Evolutionary conservation across 2,329 filamentous ascomycete genomes (phyloP), one percentile per base, ranked within the genome.

Genomic region (Domatiomyces globalis): DNA sequence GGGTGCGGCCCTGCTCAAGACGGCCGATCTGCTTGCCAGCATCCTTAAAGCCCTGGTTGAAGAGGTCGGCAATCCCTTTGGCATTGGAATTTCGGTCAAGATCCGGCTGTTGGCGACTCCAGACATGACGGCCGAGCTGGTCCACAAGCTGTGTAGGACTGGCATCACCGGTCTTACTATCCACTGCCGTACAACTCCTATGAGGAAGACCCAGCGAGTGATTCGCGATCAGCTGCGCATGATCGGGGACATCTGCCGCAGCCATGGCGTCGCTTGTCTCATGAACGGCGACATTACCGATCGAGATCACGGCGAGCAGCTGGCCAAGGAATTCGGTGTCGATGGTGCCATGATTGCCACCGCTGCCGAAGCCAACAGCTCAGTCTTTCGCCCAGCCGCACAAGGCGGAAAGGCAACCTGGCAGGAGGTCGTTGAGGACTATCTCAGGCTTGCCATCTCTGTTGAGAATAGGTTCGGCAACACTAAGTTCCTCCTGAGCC

Each of bases 291-390:
- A 98, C 62, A 88, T 98, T 0, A 79, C 76, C 50, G 79, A 74
- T 39, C 79, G 85, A 50, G 84, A 87, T 48, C 74, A 94, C 53
- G 90, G 82, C 0, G 63, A 85, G 6, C 65, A 73, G 53, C 74
- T 98, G 5, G 83, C 88, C 55, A 62, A 77, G 22, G 84, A 95
- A 65, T 95, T 79, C 63, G 83, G 82, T n/a, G 85, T 85, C 5
- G 89, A 96, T 63, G 90, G 89, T 5, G 92, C 87, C 54, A 98
- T 98, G 92, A 96, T 98, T 62, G 92, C 92, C 8, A 92, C 87
- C 2, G 78, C 87, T 2, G 92, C 92, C 1, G 92, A 98, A 71
- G 79, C 83, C 57, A 98, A 98, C 64, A 80, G 88, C 2, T 94
- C 86, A 58, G 89, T 85, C 62, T 98, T 98, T 72, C 78, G 85